Evolutionary conservation across 768 basidiomycete species (phyloP).

Genomic region (Lentinula boryana): DNA sequence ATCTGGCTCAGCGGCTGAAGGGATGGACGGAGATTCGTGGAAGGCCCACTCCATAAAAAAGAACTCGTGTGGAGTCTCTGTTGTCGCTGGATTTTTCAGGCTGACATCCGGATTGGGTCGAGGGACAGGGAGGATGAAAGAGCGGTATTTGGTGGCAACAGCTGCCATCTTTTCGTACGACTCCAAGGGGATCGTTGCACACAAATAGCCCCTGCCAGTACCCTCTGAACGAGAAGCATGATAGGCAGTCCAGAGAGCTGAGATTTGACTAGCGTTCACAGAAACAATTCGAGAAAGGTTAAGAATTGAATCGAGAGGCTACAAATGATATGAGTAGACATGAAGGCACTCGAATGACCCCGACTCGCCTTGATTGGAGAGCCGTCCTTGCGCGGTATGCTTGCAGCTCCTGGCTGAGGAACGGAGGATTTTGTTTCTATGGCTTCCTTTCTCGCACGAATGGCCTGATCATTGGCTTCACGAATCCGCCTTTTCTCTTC

Average conservation of each 20-base stretch:
- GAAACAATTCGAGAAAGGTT: slow-evolving; percentile 67
- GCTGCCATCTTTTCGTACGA: slow-evolving; percentile 67
- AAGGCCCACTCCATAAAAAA: slow-evolving; percentile 90
- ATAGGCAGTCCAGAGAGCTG: slow-evolving; percentile 84
- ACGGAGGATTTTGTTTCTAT: slow-evolving; percentile 6
- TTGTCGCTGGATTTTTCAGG: slow-evolving; percentile 26
- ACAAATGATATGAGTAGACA: slow-evolving; percentile 6
- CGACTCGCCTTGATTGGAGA: slow-evolving; percentile 57
- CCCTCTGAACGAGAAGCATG: slow-evolving; percentile 77
- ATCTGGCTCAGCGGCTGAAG: slow-evolving; percentile 37
- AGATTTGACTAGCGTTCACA: slow-evolving; percentile 64
- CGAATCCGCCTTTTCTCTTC: slow-evolving; percentile 17
- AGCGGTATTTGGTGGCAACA: slow-evolving; percentile 59
- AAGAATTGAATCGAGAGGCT: slow-evolving; percentile 81
- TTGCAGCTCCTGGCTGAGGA: slow-evolving; percentile 13
- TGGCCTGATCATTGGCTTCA: slow-evolving; percentile 9
- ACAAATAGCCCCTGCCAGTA: slow-evolving; percentile 80
- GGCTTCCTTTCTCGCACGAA: background rate
- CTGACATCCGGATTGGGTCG: slow-evolving; percentile 30
- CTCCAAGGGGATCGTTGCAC: slow-evolving; percentile 70
- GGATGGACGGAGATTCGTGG: slow-evolving; percentile 62
- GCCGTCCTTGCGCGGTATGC: slow-evolving; percentile 45
- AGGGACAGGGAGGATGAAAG: slow-evolving; percentile 80
- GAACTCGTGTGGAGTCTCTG: slow-evolving; percentile 58
- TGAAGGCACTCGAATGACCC: background rate